Evolutionary conservation across 768 basidiomycete genomes (phyloP).

Genomic region (Suillus subluteus): DNA sequence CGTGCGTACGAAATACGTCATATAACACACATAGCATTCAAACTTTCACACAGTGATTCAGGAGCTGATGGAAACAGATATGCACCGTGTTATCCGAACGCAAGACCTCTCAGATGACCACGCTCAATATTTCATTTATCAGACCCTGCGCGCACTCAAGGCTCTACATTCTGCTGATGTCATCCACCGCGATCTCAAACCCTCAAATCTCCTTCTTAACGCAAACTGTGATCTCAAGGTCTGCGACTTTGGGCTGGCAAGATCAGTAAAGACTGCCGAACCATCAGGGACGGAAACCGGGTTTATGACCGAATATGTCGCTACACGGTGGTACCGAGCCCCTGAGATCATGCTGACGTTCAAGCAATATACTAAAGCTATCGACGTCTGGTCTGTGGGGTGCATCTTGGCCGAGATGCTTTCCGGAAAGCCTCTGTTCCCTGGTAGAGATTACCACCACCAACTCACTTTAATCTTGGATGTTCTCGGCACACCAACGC

Average conservation of each 20-base stretch:
- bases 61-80: slow-evolving; percentile 94
- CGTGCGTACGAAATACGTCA: slow-evolving; percentile 42
- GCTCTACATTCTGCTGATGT: slow-evolving; percentile 96
- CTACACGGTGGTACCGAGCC: slow-evolving; percentile 98
- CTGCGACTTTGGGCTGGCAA: slow-evolving; percentile 92
- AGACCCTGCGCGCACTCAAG: slow-evolving; percentile 94
- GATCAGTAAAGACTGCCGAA: slow-evolving; percentile 86
- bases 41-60: slow-evolving; percentile 65
- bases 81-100: slow-evolving; percentile 95
- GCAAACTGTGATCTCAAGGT: slow-evolving; percentile 97
- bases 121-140: slow-evolving; percentile 91
- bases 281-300: slow-evolving; percentile 82
- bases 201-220: slow-evolving; percentile 95
- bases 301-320: slow-evolving; percentile 98
- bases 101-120: slow-evolving; percentile 96
- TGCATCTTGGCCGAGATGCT: slow-evolving; percentile 96
- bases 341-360: slow-evolving; percentile 99
- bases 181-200: slow-evolving; percentile 95
- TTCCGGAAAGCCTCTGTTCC: slow-evolving; percentile 95
- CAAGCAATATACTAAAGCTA: slow-evolving; percentile 98
- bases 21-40: slow-evolving; percentile 12
- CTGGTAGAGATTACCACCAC: slow-evolving; percentile 95
- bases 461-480: slow-evolving; percentile 95
- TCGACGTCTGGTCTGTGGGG: slow-evolving; percentile 87
- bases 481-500: slow-evolving; percentile 93